Percentiles rank a stretch among this genome's conserved stretches.
These are phyloP conservation scores for Lobosporangium transversale DNA, from an alignment of 192 early-diverging fungal genomes.

Conservation along the genomic window DNA sequence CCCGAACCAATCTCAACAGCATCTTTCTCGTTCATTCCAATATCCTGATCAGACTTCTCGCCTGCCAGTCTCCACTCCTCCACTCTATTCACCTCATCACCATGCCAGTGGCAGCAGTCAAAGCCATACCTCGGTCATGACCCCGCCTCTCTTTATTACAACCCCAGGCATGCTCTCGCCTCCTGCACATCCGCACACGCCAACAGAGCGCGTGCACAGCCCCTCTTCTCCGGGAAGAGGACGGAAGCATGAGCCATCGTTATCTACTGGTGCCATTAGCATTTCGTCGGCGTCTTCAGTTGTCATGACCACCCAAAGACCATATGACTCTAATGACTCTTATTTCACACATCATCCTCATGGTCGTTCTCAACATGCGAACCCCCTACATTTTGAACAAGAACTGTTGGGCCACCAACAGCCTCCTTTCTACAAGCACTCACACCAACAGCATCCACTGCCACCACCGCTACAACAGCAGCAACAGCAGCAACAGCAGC, in stretches of 20 bases:
- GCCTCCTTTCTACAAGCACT: too few species aligned
- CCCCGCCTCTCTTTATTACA: slow-evolving; percentile 25
- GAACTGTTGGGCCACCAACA: too few species aligned
- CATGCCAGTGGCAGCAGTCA: not conserved
- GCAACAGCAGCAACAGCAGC: too few species aligned
- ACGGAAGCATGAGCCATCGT: slow-evolving; percentile 7
- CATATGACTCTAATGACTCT: slow-evolving; percentile 27
- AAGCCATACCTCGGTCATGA: slow-evolving; percentile 1
- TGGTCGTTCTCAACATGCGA: not conserved
- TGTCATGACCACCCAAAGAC: not conserved
- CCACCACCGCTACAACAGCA: too few species aligned
- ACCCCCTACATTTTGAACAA: slow-evolving; percentile 9
- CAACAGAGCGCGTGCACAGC: slow-evolving; percentile 15
- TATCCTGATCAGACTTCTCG: too few species aligned
- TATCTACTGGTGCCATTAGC: not conserved
- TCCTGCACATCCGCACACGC: slow-evolving; percentile 15
- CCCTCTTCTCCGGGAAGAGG: slow-evolving; percentile 9
- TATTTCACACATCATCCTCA: slow-evolving; percentile 34
- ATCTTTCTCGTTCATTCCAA: not conserved
- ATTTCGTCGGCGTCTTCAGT: not conserved
- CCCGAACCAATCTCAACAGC: slow-evolving; percentile 1
- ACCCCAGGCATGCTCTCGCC: slow-evolving; percentile 33
- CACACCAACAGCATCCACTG: slow-evolving; percentile 1
- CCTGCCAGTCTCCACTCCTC: slow-evolving; percentile 9
- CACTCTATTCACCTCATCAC: slow-evolving; percentile 9